A percentile compares a stretch with the other conserved stretches of the same genome.
These are phyloP conservation scores for Lactarius pseudohatsudake DNA, from an alignment of 768 basidiomycete species.

Conservation along the genomic window DNA sequence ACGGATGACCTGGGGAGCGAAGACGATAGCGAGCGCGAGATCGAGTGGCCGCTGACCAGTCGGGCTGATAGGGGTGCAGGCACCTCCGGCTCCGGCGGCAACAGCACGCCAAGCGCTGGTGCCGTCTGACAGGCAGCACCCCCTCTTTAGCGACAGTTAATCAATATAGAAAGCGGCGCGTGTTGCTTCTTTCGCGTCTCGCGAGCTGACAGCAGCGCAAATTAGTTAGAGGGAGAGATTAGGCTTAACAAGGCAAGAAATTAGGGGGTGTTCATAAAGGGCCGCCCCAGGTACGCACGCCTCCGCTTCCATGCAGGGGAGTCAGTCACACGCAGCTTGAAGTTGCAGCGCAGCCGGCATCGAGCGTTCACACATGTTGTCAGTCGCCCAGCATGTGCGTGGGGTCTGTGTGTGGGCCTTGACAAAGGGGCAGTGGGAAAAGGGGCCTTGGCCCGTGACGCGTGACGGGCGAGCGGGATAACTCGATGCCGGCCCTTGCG, in stretches of 20 bases:
- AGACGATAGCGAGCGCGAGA: background rate
- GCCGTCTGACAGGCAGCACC: too few relatives aligned
- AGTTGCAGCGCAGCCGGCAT: background rate
- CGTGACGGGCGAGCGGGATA: background rate
- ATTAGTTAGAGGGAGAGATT: background rate
- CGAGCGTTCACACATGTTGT: background rate
- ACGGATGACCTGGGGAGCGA: background rate
- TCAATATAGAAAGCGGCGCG: background rate
- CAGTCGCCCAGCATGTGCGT: background rate
- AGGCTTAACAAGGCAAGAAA: slow-evolving; percentile 5
- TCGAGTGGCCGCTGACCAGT: background rate
- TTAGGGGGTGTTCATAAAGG: slow-evolving; percentile 19
- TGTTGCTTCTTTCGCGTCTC: background rate
- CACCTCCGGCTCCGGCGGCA: background rate
- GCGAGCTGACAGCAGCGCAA: background rate
- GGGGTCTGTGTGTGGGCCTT: background rate
- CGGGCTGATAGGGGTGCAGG: background rate
- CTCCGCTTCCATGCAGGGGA: background rate
- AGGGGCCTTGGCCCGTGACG: too few relatives aligned
- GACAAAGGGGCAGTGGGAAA: background rate
- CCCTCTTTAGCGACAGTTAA: background rate
- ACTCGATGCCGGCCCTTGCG: background rate
- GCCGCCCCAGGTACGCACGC: background rate
- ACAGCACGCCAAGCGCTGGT: background rate
- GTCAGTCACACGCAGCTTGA: background rate